Percentiles rank a stretch among this genome's conserved stretches.
Evolutionary conservation across 176 grass and related monocot species (phyloP).

Genomic region (Ensete ventricosum): DNA sequence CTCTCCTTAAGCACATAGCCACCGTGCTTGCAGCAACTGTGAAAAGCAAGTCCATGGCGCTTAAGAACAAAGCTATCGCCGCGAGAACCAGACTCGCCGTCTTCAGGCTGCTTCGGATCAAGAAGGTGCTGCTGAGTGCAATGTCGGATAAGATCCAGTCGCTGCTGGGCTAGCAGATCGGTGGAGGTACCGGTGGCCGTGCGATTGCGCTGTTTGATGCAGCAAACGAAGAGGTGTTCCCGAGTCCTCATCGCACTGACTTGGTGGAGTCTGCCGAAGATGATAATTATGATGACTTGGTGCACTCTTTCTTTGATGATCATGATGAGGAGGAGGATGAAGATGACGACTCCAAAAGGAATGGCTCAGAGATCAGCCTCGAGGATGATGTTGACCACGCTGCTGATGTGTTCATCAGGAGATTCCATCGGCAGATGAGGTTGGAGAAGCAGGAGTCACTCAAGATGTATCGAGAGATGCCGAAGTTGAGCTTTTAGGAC

Average conservation of each 20-base stretch:
- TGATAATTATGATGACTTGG: slow-evolving; percentile 18
- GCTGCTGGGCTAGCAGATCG: slow-evolving; percentile 7
- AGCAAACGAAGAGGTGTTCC: background rate
- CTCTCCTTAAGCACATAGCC: background rate
- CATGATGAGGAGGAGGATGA: background rate
- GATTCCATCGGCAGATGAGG: slow-evolving; percentile 23
- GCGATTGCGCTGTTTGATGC: slow-evolving; percentile 5
- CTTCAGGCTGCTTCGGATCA: slow-evolving; percentile 14
- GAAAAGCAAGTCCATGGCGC: background rate
- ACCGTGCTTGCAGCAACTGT: background rate
- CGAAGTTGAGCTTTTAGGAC: background rate
- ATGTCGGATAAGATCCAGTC: slow-evolving; percentile 29
- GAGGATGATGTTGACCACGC: slow-evolving; percentile 33
- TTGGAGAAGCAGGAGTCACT: slow-evolving; percentile 30
- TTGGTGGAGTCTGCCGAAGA: slow-evolving; percentile 8
- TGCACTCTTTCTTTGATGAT: slow-evolving; percentile 21
- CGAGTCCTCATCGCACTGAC: background rate
- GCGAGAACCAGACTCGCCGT: background rate
- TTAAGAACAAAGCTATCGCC: background rate
- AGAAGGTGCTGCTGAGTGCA: slow-evolving; percentile 30
- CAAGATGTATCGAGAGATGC: slow-evolving; percentile 18
- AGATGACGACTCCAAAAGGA: slow-evolving; percentile 13
- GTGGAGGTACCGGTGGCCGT: background rate
- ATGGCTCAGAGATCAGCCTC: slow-evolving; percentile 22
- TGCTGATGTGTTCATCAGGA: slow-evolving; percentile 33